Base-by-base conservation (phyloP, 345 rosid genomes). In the Eucalyptus regnans region DNA sequence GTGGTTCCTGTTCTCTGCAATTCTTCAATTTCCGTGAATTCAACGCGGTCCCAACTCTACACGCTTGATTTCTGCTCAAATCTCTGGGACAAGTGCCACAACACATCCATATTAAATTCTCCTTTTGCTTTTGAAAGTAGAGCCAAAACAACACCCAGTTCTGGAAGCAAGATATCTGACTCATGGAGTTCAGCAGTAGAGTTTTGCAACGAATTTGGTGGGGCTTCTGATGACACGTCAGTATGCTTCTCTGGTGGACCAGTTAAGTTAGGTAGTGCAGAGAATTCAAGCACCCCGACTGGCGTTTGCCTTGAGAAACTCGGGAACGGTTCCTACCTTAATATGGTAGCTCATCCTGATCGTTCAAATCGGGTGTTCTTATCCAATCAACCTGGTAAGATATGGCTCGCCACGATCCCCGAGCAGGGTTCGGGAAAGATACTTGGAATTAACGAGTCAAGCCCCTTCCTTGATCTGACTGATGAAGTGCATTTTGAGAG, bases 271-370 rank as follows among this genome's bases (percentile, higher is more conserved):
- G 88, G 87, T 16, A 71, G 89, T 86, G 89, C 92, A 9, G 93
- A 56, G 89, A 88, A 86, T 80, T 91, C 93, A 50, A 93, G 68
- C 50, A 92, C 94, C 48, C 95, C 96, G 48, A 46, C 86, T 11
- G 99, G 98, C 29, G 43, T 95, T n/a, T 96, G 99, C 93, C 93
- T 97, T 31, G 97, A 97, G 95, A 97, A 92, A 93, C 93, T 95
- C 17, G 97, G 94, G 85, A 94, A 92, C 66, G 96, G 94, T 46
- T 92, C 95, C 88, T 97, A 94, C 90, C 93, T 97, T 88, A 93
- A 94, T 90, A 96, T 96, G 99, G 99, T 90, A 60, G 94, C 96
- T 92, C 98, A 97, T 87, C 98, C 99, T 16, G 99, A 96, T 91
- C 97, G 97, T 12, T 96, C 98, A 2, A 93, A 92, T 90, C 97